A percentile compares a stretch with the other conserved stretches of the same genome.
Conservation (phyloP, 1,284 basidiomycete genomes). For the Boletus calvinii region DNA sequence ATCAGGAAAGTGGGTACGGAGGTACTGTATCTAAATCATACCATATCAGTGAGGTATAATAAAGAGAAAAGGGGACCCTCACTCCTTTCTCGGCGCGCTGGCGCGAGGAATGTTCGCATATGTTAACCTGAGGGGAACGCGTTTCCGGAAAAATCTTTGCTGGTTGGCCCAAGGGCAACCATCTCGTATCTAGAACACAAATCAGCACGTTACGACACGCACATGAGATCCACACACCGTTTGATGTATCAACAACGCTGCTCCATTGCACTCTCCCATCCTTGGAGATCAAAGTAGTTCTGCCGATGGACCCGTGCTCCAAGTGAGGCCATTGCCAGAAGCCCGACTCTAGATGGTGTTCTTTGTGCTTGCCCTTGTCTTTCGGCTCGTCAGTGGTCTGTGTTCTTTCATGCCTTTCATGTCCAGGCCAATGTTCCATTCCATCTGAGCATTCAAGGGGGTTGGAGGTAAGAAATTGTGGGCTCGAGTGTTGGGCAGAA, state of each 20-base stretch:
- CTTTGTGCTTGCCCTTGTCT: slow-evolving; percentile 27
- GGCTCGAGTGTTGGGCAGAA: neutral
- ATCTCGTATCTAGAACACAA: slow-evolving; percentile 19
- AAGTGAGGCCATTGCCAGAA: slow-evolving; percentile 50
- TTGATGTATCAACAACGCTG: slow-evolving; percentile 36
- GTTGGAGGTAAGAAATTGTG: too few species aligned
- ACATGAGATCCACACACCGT: slow-evolving; percentile 21
- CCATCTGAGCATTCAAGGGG: slow-evolving; percentile 44
- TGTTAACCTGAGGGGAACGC: slow-evolving; percentile 36
- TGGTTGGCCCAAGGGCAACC: slow-evolving; percentile 30
- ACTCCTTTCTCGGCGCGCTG: slow-evolving; percentile 65
- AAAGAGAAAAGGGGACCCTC: slow-evolving; percentile 20
- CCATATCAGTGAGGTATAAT: slow-evolving; percentile 5
- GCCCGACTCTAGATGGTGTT: slow-evolving; percentile 3
- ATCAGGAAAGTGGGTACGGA: slow-evolving; percentile 67
- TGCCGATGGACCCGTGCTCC: slow-evolving; percentile 53
- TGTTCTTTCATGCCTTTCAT: slow-evolving; percentile 35
- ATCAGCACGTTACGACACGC: slow-evolving; percentile 1
- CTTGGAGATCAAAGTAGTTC: slow-evolving; percentile 48
- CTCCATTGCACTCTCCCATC: slow-evolving; percentile 54
- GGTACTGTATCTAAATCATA: slow-evolving; percentile 56
- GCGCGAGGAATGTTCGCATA: slow-evolving; percentile 35
- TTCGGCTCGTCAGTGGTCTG: slow-evolving; percentile 6
- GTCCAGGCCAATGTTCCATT: slow-evolving; percentile 69
- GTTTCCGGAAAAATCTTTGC: slow-evolving; percentile 57